Conservation (phyloP, 495 filamentous ascomycete genomes). For the Penicillium crystallinum region DNA sequence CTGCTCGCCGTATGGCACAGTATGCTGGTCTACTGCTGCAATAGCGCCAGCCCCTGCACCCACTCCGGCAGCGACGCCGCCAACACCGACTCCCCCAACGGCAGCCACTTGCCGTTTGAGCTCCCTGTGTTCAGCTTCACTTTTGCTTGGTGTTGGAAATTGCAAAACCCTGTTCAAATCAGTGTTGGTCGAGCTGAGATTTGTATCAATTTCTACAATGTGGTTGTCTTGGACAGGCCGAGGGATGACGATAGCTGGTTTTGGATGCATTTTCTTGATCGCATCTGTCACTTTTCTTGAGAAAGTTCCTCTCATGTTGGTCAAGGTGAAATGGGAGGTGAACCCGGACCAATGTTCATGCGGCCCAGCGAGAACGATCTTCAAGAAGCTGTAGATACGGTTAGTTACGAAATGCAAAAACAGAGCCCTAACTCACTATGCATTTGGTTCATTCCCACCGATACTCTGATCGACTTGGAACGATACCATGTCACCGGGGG, state of each 20-base stretch:
- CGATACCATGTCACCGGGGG: slow-evolving; percentile 46
- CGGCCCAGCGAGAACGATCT: slow-evolving; percentile 51
- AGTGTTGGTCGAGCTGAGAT: neutral
- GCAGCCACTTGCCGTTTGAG: slow-evolving; percentile 27
- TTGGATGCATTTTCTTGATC: slow-evolving; percentile 32
- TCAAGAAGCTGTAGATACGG: slow-evolving; percentile 52
- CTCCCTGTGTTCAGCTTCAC: slow-evolving; percentile 16
- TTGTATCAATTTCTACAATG: slow-evolving; percentile 7
- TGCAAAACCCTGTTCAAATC: slow-evolving; percentile 10
- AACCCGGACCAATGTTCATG: slow-evolving; percentile 43
- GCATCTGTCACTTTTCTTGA: slow-evolving; percentile 38
- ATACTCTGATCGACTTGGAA: slow-evolving; percentile 44
- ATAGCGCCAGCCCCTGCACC: neutral
- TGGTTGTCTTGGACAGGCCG: slow-evolving; percentile 5
- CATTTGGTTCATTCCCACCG: slow-evolving; percentile 49
- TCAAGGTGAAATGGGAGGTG: slow-evolving; percentile 63
- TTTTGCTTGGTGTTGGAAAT: slow-evolving; percentile 12
- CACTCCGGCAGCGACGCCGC: neutral
- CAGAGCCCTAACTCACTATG: slow-evolving; percentile 55
- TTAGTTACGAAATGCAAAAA: neutral
- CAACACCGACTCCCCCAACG: neutral
- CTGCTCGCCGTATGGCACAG: slow-evolving; percentile 57
- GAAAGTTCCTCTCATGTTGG: slow-evolving; percentile 63
- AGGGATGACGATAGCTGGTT: slow-evolving; percentile 40
- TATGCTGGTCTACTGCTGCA: slow-evolving; percentile 28